Base-by-base conservation (phyloP, 2,329 filamentous ascomycete species). In the Teratosphaeria zuluensis region DNA sequence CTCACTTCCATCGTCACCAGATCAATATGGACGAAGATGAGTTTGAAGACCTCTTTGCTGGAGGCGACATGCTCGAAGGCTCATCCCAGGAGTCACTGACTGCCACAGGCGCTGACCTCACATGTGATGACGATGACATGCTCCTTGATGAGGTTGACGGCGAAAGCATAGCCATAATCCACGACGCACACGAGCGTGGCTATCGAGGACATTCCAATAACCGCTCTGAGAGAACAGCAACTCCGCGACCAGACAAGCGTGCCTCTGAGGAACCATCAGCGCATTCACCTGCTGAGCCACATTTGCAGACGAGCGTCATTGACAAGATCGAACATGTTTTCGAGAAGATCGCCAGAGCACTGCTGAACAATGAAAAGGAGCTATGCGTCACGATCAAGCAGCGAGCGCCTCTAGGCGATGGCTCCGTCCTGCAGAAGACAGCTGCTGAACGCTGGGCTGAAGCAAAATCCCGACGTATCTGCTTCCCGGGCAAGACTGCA, bases 271-370 rank as follows among this genome's bases (percentile, higher is more conserved):
- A 48, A n/a, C 42, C 42, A 11, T 21, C 54, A 21, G 30, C 33
- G 38, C 2, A 14, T 9, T 3, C 28, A 24, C 4, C n/a, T 51
- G 9, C 7, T 6, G 21, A 33, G 32, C 11, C 51, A 51, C 3
- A 11, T 42, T 14, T 33, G 11, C 12, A 9, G 12, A 31, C 52
- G 1, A 11, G 8, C 32, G 24, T 53, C 55, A 33, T 52, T 54
- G 30, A 61, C 48, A n/a, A 77, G 57, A 82, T 87, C 51, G 83
- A 86, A 65, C 70, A 73, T 4, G 78, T 85, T 24, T 75, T 86
- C 16, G 78, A 81, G 58, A 66, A 66, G 0, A 77, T 85, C 54
- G 63, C 79, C 7, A 78, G 83, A 56, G 77, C 74, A 12, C 70
- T 85, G 6, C 58, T 73, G 8, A 69, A 74, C n/a, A 72, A 77